Evolutionary conservation across 495 filamentous ascomycete genomes (phyloP), one percentile per base, ranked within the genome.

Genomic region (Tuber magnatum): DNA sequence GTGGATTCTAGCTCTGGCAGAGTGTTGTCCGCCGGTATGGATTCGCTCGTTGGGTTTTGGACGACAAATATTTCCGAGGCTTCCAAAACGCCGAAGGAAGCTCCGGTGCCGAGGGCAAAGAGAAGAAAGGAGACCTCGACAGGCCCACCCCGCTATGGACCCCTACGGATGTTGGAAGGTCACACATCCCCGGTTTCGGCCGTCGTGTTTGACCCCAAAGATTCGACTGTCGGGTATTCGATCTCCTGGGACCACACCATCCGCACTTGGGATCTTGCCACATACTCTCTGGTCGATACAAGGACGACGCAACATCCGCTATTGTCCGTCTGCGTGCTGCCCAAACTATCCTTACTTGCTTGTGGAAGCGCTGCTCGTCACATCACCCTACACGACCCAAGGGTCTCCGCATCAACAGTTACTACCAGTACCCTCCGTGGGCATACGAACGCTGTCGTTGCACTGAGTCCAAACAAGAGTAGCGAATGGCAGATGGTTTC

Each of bases 191-290:
- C 91, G 4, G 91, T 94, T 20, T 90, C 91, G 1, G 90, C 89
- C 44, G 91, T 90, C 32, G 88, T 92, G 48, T 99, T 98, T 85
- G 91, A 94, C 82, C 91, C 90, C 2, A 86, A 87, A 69, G 95
- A 97, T 85, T 83, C 89, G 41, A 97, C 92, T 18, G 91, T 98
- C 39, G 94, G 91, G 44, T 97, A 99, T 86, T 94, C 93, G 0
- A 87, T 88, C 3, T 94, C 92, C 35, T 91, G 91, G 86, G 95
- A 98, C 85, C 94, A 97, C 84, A 91, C 92, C 0, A 85, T 97
- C 76, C 90, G 89, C 39, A 98, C 95, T 0, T 92, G 97, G 88
- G 95, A 99, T 86, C 89, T 99, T 20, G 88, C 92, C 0, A 97
- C 94, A 10, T 84, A 86, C 69, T 79, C 86, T 6, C 86, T 90